Percentiles rank a stretch among this genome's conserved stretches.
phyloP scores from a whole-genome alignment of 148 eudicot genomes.

The Pouteria glomerata region DNA sequence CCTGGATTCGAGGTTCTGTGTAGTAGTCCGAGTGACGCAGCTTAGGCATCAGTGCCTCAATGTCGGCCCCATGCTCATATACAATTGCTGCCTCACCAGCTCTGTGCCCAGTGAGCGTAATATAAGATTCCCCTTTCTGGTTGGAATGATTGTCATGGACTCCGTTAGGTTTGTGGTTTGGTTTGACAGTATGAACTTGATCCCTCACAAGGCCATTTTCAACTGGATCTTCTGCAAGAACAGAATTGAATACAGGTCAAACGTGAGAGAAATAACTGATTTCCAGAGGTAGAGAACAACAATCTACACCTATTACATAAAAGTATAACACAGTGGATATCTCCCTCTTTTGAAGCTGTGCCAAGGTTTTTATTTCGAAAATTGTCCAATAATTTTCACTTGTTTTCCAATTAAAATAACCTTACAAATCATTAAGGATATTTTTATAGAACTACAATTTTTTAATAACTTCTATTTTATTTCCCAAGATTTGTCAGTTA shows the following conservation, averaged over 20 bases:
- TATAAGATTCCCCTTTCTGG: constrained; percentile 62
- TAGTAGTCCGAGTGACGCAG: constrained; percentile 88
- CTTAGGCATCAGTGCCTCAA: constrained; percentile 92
- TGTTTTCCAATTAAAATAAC: too few species aligned
- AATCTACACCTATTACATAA: background rate
- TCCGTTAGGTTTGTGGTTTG: constrained; percentile 34
- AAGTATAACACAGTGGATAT: too few species aligned
- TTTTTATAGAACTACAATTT: too few species aligned
- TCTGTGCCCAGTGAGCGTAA: constrained; percentile 68
- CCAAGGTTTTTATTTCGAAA: too few species aligned
- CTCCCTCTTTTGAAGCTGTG: too few species aligned
- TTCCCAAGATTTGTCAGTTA: too few species aligned
- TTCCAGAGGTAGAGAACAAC: background rate
- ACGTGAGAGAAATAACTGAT: background rate
- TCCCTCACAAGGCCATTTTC: constrained; percentile 48
- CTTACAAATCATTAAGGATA: too few species aligned
- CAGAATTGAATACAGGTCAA: background rate
- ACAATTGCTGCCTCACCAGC: constrained; percentile 93
- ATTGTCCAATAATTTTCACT: too few species aligned
- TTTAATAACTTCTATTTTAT: too few species aligned
- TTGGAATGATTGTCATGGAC: constrained; percentile 31
- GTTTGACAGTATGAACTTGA: constrained; percentile 32
- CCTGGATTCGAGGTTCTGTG: constrained; percentile 90
- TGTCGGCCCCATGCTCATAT: constrained; percentile 83
- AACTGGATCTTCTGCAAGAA: constrained; percentile 30